Base-by-base conservation (phyloP, 2,329 filamentous ascomycete species). In the Lasiodiplodia hormozganensis region DNA sequence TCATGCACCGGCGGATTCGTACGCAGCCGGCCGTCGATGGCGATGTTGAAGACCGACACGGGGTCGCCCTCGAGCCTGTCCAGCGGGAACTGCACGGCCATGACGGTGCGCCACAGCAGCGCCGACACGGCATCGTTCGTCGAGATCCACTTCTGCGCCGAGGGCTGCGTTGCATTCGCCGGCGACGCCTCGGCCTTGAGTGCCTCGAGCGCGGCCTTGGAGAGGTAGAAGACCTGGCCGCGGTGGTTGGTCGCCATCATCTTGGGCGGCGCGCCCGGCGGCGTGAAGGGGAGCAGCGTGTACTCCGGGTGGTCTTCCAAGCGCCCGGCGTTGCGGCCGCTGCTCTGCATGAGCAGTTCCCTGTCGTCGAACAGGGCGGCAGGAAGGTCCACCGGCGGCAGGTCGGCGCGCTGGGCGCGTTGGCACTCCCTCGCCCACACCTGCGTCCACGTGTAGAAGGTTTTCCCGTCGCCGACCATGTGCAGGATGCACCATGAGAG, bases 81-180 rank as follows among this genome's bases (percentile, higher is more conserved):
- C 8, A 65, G 28, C 51, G 52, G 51, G 16, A 28, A 18, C 38
- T 67, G 65, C 8, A 54, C 65, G 14, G 23, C 25, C 53, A 58
- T 67, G 38, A 60, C 65, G 8, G 65, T 36, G 11, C 65, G 65
- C 53, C 65, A 58, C 8, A 60, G 38, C 28, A 66, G 64, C 21
- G 21, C 51, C 4, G 36, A 25, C 21, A 66, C 31, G 51, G 64
- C 64, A 38, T 66, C 64, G 7, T 54, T 43, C 1, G 64, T 66
- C 12, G 64, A 57, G 5, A 57, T 34, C 34, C 12, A 66, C 18
- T 54, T 38, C 23, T 53, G 51, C 1, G 23, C 12, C 11, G 23
- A 28, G 12, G 21, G 25, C 51, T 53, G 21, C 21, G 51, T 53
- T 16, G 64, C 36, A 49, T 66, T 66, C 31, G 51, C 28, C 12